A percentile compares a stretch with the other conserved stretches of the same genome.
phyloP scores from a whole-genome alignment of 169 alveolate genomes.

The Plasmodium blacklocki region DNA sequence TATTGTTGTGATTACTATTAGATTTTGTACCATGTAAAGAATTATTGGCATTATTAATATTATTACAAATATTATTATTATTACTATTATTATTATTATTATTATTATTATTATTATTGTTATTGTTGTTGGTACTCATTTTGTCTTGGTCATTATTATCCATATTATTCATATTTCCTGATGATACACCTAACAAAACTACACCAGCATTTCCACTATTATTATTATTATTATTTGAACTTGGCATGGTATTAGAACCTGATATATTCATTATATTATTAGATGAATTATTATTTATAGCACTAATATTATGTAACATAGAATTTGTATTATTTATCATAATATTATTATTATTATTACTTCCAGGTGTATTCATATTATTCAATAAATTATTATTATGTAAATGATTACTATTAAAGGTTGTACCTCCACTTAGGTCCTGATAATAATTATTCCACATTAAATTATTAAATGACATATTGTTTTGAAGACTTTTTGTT shows the following conservation, averaged over 20 bases:
- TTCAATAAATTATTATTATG: conserved; percentile 11
- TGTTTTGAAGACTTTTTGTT: conserved; percentile 33
- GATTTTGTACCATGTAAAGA: neutral
- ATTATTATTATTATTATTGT: conserved; percentile 1
- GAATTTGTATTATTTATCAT: conserved; percentile 31
- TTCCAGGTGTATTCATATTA: conserved; percentile 9
- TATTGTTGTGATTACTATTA: conserved; percentile 12
- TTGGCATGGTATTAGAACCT: conserved; percentile 4
- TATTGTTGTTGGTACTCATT: neutral
- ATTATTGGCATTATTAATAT: conserved; percentile 7
- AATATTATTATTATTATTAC: neutral
- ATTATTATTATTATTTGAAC: neutral
- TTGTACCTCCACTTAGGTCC: conserved; percentile 17
- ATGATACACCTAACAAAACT: neutral
- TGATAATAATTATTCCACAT: conserved; percentile 74
- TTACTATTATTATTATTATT: neutral
- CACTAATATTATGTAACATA: conserved; percentile 8
- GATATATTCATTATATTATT: conserved; percentile 13
- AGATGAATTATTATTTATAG: conserved; percentile 5
- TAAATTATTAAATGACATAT: conserved; percentile 29
- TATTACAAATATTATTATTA: neutral
- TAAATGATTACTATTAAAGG: neutral
- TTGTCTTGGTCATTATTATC: neutral
- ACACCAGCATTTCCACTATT: neutral
- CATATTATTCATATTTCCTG: conserved; percentile 8